Evolutionary conservation across 2,329 filamentous ascomycete species (phyloP), one percentile per base, ranked within the genome.

Genomic region (Colletotrichum lupini): DNA sequence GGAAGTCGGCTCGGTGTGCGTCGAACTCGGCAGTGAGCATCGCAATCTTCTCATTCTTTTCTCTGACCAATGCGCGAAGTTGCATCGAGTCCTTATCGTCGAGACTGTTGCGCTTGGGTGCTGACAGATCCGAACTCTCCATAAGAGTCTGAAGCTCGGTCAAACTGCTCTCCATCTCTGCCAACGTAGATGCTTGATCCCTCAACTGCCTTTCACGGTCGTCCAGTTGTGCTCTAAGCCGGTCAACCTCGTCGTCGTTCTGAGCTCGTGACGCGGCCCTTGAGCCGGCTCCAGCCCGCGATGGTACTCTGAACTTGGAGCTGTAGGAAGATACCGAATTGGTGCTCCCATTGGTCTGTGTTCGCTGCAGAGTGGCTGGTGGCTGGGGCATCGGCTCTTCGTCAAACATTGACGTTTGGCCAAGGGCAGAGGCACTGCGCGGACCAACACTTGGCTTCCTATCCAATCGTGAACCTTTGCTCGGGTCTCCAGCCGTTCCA

Each of bases 1-100:
- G 89, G 83, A 99, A 99, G 82, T 99, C 97, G 22, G 97, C 96
- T 72, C 97, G 90, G 81, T 99, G 96, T 11, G 93, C 91, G 80
- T 99, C 97, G 78, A 99, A 99, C 80, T 99, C 97, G 9, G 94
- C 91, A 0, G 95, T 98, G 77, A 99, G 89, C 87, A 96, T 92
- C 30, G 93, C 92, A 76, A 99, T 98, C 85, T 95, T 98, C 72
- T 99, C 97, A 78, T 98, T 98, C 88, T 97, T 98, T 83, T 99
- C 97, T 28, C 94, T 90, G 67, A 99, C 84, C 77, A 97, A 84
- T n/a, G 92, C 90, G 67, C 95, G 92, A 70, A 99, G 87, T 80
- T 97, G 93, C 5, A 89, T 81, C 2, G 92, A 88, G 80, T 98
- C 95, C 76, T 92, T 92, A 69, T 93, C 93, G 70, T 92, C 91